Conservation (phyloP, 257 asterid genomes). For the Cordia subcordata region DNA sequence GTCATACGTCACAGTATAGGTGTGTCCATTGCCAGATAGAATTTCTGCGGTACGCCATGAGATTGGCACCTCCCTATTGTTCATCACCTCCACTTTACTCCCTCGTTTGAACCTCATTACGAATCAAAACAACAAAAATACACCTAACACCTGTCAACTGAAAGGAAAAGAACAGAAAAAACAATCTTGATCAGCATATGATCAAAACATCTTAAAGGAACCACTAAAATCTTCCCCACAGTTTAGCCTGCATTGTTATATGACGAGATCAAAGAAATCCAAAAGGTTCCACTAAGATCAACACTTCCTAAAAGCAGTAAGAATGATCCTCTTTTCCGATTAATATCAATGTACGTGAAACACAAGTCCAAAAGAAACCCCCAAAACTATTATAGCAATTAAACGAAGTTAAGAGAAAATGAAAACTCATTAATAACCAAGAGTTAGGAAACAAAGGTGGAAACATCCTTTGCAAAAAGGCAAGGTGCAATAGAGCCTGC, state of each 20-base stretch:
- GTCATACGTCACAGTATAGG: slow-evolving; percentile 44
- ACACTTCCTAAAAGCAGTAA: too few species aligned
- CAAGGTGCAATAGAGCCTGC: too few species aligned
- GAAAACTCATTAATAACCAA: too few species aligned
- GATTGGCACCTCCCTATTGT: slow-evolving; percentile 32
- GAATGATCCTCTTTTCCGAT: too few species aligned
- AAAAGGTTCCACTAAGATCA: too few species aligned
- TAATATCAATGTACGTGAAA: too few species aligned
- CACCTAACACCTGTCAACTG: slow-evolving; percentile 34
- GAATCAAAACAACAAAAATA: slow-evolving; percentile 9
- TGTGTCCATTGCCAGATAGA: slow-evolving; percentile 47
- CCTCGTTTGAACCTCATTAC: slow-evolving; percentile 61
- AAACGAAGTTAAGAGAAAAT: too few species aligned
- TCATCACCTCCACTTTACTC: slow-evolving; percentile 70
- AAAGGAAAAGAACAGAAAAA: slow-evolving; percentile 8
- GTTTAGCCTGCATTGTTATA: neutral
- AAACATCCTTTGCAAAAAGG: too few species aligned
- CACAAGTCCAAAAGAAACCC: too few species aligned
- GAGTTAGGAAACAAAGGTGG: too few species aligned
- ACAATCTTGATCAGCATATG: slow-evolving; percentile 3
- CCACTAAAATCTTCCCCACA: neutral
- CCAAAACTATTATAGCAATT: too few species aligned
- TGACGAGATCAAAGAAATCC: too few species aligned
- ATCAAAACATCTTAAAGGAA: neutral
- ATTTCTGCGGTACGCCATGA: slow-evolving; percentile 60